Evolutionary conservation across 108 stramenopile genomes (phyloP), one percentile per base, ranked within the genome.

Genomic region (Cyclostephanos tholiformis): DNA sequence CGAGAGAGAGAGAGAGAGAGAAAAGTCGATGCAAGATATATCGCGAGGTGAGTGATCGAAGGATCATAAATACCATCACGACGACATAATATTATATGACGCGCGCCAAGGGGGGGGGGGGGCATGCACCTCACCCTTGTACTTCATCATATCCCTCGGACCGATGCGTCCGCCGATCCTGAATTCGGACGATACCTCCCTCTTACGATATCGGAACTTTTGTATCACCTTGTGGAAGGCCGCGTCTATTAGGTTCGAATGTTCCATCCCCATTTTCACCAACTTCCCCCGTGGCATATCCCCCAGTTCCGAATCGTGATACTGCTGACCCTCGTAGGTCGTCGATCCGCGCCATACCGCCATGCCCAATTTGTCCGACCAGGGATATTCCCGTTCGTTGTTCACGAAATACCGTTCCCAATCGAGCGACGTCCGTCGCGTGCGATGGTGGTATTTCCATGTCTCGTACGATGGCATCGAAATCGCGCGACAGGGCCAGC

Each of bases 311-410:
- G 9, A 4, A 8, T 69, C 17, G 7, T 13, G 32, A 29, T 70
- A 77, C 57, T 71, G 70, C 35, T 12, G 13, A 25, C 17, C 25
- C 23, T 77, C 76, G 27, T 58, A 65, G 5, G 76, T 77, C 11
- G 76, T 64, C 19, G 68, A 70, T 35, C 76, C 76, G 30, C 76
- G 71, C 76, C 76, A 77, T 12, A 77, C 76, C 10, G 76, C 76
- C 46, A 58, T 72, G 0, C 41, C 6, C 14, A 77, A 19, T 50
- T 77, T 77, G 6, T 4, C 29, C 11, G 10, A 35, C 76, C 76
- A 77, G 35, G 76, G 76, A 60, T 71, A 77, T 1, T 20, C 3
- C 9, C 16, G 11, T 7, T 63, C 70, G 30, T 76, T 23, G 9
- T 10, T 17, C 14, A 1, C 35, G 43, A 67, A 67, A 0, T 44